These are phyloP conservation scores for Nannizziopsis barbatae DNA, from an alignment of 2,329 filamentous ascomycete genomes.

Conservation along the genomic window DNA sequence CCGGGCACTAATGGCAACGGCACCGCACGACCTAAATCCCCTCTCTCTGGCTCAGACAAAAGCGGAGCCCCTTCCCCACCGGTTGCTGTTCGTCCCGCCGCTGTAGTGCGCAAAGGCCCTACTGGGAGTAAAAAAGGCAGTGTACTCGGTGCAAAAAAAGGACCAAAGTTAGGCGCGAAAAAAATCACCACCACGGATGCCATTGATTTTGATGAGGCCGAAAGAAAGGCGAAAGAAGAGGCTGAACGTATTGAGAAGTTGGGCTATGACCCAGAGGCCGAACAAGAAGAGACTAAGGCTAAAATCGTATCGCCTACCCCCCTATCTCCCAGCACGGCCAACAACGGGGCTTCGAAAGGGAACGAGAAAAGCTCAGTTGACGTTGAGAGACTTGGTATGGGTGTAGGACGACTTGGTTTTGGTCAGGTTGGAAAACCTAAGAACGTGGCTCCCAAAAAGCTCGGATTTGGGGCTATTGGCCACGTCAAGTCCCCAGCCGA, in stretches of 20 bases:
- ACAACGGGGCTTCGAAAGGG: conserved; percentile 49
- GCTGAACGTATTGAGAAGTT: conserved; percentile 91
- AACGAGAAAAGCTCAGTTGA: conserved; percentile 56
- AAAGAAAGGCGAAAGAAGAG: conserved; percentile 94
- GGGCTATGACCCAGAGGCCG: conserved; percentile 88
- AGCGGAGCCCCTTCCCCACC: conserved; percentile 42
- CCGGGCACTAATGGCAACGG: conserved; percentile 56
- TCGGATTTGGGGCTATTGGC: conserved; percentile 78
- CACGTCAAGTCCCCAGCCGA: conserved; percentile 58
- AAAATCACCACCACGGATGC: conserved; percentile 63
- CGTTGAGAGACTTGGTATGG: conserved; percentile 82
- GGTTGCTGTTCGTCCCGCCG: conserved; percentile 59
- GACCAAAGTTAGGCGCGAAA: conserved; percentile 77
- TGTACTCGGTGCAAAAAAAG: conserved; percentile 76
- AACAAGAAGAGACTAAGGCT: conserved; percentile 43
- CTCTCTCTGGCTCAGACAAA: conserved; percentile 51
- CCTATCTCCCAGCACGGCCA: conserved; percentile 52
- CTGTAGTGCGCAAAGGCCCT: conserved; percentile 67
- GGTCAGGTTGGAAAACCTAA: conserved; percentile 64
- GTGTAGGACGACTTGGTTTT: conserved; percentile 72
- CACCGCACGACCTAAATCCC: conserved; percentile 67
- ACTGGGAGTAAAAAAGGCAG: conserved; percentile 64
- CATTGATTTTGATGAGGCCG: conserved; percentile 94
- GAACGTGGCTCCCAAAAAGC: conserved; percentile 57
- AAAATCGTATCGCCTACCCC: conserved; percentile 66